Evolutionary conservation across 2,329 filamentous ascomycete genomes (phyloP).

Genomic region (Curvularia eragrostidis): DNA sequence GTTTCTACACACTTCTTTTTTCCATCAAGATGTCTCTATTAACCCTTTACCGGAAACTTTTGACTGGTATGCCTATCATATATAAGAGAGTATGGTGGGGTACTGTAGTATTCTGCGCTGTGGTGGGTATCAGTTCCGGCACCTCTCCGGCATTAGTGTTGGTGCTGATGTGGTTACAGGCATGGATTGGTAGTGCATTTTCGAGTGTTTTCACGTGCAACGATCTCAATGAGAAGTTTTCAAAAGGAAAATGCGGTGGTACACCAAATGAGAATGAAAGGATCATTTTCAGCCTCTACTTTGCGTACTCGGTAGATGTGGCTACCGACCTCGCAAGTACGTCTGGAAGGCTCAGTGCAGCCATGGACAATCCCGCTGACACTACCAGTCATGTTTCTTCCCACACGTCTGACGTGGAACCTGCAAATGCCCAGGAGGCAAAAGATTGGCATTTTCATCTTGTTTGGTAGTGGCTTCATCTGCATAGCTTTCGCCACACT

Average conservation of each 20-base stretch:
- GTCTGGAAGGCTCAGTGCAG: not conserved
- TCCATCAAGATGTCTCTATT: constrained; percentile 28
- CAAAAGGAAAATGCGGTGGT: constrained; percentile 32
- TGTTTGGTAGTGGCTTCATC: constrained; percentile 27
- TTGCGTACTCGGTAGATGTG: constrained; percentile 45
- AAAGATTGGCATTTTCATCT: constrained; percentile 42
- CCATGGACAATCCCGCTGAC: not conserved
- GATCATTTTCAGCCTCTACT: constrained; percentile 41
- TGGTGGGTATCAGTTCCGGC: not conserved
- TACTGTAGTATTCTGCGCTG: constrained; percentile 37
- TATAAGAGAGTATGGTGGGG: constrained; percentile 49
- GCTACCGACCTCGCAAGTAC: constrained; percentile 45
- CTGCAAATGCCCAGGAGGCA: constrained; percentile 42
- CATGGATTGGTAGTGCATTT: constrained; percentile 46
- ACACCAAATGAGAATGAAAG: constrained; percentile 19
- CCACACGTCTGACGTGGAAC: constrained; percentile 47
- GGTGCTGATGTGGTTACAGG: constrained; percentile 23
- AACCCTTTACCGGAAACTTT: constrained; percentile 47
- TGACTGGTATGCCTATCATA: constrained; percentile 26
- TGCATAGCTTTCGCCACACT: constrained; percentile 32
- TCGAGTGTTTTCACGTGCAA: constrained; percentile 47
- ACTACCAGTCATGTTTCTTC: constrained; percentile 45
- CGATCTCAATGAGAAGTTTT: constrained; percentile 48
- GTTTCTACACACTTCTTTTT: constrained; percentile 21
- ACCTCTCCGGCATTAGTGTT: not conserved